Percentiles rank a stretch among this genome's conserved stretches.
Conservation (phyloP, 106 monocot genomes). For the Amphibolis antarctica region DNA sequence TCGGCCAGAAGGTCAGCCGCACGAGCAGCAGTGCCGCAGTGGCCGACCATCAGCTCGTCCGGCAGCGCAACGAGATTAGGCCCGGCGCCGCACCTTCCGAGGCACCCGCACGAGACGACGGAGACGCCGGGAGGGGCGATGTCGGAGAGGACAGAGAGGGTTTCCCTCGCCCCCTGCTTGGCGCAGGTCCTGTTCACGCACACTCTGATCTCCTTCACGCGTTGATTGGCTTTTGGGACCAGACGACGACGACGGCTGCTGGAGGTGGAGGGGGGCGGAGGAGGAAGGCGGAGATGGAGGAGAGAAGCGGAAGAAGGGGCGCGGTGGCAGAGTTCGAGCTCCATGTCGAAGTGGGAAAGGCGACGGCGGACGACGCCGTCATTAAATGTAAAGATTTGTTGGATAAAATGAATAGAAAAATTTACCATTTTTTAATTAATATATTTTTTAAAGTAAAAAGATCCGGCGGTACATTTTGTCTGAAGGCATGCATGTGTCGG, state of each 20-base stretch:
- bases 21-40: conserved; percentile 46
- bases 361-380: no score
- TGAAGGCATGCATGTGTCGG: no score
- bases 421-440: no score
- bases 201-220: conserved; percentile 30
- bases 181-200: conserved; percentile 61
- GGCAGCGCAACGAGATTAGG: conserved; percentile 60
- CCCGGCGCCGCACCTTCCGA: conserved; percentile 55
- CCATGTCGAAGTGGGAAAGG: no score
- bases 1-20: conserved; percentile 18
- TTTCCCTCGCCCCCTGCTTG: conserved; percentile 43
- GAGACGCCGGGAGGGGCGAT: conserved; percentile 39
- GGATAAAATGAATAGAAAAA: no score
- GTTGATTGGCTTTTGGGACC: background rate
- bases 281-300: background rate
- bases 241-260: background rate
- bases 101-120: conserved; percentile 61
- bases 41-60: conserved; percentile 29
- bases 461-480: no score
- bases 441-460: no score
- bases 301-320: background rate
- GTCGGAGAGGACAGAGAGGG: conserved; percentile 33
- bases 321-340: background rate
- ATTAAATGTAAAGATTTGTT: no score
- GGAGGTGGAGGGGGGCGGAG: background rate